Conservation (phyloP, 169 alveolate species). For the Besnoitia besnoiti region DNA sequence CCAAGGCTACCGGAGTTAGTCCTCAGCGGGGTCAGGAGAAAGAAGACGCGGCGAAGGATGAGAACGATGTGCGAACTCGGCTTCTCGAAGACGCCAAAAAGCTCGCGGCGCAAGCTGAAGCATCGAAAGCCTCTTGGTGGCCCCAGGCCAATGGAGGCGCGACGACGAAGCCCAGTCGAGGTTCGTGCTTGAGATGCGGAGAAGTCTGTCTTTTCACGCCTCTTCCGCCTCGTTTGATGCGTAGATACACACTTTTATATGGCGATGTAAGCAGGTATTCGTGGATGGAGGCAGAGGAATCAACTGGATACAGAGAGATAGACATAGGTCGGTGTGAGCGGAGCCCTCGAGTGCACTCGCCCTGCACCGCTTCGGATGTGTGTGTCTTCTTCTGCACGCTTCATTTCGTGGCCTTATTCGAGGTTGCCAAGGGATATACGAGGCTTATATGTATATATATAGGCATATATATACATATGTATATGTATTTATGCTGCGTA, state of each 20-base stretch:
- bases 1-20: background rate
- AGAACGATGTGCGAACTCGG: background rate
- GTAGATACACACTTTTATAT: background rate
- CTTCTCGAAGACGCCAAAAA: background rate
- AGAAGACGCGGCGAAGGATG: background rate
- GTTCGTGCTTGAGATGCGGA: background rate
- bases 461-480: background rate
- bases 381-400: no score
- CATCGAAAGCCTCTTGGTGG: background rate
- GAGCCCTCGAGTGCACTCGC: no score
- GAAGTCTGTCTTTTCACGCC: background rate
- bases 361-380: no score
- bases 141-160: background rate
- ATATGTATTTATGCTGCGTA: background rate
- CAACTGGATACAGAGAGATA: background rate
- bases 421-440: background rate
- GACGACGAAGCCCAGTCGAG: background rate
- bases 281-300: background rate
- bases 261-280: no score
- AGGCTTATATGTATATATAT: background rate
- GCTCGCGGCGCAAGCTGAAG: conserved; percentile 8
- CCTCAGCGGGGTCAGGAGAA: background rate
- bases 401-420: no score
- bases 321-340: no score
- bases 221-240: background rate